Base-by-base conservation (phyloP, 805 yeast species). In the Saccharomyces kudriavzevii region DNA sequence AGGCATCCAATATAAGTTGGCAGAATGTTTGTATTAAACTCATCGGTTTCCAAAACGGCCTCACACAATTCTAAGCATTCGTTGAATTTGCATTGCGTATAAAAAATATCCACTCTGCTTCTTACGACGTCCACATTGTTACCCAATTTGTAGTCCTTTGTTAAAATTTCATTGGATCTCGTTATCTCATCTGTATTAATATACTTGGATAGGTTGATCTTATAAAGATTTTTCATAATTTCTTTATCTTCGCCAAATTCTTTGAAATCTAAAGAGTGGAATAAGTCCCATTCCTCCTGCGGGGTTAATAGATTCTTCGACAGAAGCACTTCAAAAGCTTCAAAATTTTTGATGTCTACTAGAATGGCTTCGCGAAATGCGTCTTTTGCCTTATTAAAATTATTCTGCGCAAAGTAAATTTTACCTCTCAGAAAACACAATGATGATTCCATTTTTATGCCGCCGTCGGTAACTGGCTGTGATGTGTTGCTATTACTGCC, bases 331-430 rank as follows among this genome's bases (percentile, higher is more conserved):
- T 87, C 81, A 66, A 89, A 89, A 0, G 98, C 97, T 60, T 92
- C 99, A 67, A 76, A 92, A 69, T 97, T 94, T 67, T 90, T 89
- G 6, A 87, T 90, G 68, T 92, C 98, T 1, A 88, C 89, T 59
- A 81, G 60, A 0, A 91, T 83, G 0, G 98, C 97, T 63, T 89
- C 96, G 63, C 83, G 82, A 62, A 83, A 90, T 51, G 94, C 85
- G 52, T 87, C 90, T 62, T 87, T 89, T 0, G 98, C 98, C 56
- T 79, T 77, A 22, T 86, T 94, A 62, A 88, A 85, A 69, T 88
- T 88, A 66, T 88, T 89, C 63, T 86, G 91, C 57, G 85, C 83
- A 10, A 92, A 80, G 67, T 84, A 90, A 2, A 92, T 84, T 54
- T 85, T 76, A 1, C 98, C 99, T 55, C 97, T 75, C 46, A 92